Evolutionary conservation across 176 grass and related monocot species (phyloP), one percentile per base, ranked within the genome.

Genomic region (Oryza brachyantha): DNA sequence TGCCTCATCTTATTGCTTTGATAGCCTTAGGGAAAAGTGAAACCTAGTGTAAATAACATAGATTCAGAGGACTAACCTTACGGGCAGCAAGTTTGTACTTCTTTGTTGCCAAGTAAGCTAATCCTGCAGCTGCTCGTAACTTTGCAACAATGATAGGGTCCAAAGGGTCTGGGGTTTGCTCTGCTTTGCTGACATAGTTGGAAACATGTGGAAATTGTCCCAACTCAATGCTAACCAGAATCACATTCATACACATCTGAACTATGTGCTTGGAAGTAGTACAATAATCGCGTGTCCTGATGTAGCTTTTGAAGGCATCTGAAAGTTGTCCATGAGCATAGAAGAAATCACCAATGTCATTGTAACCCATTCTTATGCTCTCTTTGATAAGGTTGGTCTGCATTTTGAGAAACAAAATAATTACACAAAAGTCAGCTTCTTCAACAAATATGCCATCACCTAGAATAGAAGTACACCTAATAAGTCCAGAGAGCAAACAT

Each of bases 341-440:
- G 75, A 84, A 96, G 86, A 99, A 99, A 69, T 99, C 92, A 38
- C 92, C 96, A 24, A 93, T 87, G 65, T 99, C 96, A 60, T 93
- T 99, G 73, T 91, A 99, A 35, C 96, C 96, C 96, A 99, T 99
- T 79, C 96, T 91, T 76, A 99, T 99, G 81, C 96, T 99, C 84
- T 99, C 96, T 72, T 99, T 99, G 62, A 99, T 99, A 41, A 96
- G 62, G 70, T 99, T 95, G 3, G 96, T 96, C 96, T 99, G 90
- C 73, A 90, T 5, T 70, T 79, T 39, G 27, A 86, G 31, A 48
- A 75, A 70, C 29, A 67, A 76, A 4, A 38, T 75, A 67, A 81
- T 77, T 10, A 3, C 29, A 70, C 4, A 57, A 46, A 63, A 43
- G 31, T 55, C 32, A 70, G 52, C 10, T 74, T 79, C 14, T 68